Base-by-base conservation (phyloP, 176 grass and related monocot genomes). In the Ensete glaucum region DNA sequence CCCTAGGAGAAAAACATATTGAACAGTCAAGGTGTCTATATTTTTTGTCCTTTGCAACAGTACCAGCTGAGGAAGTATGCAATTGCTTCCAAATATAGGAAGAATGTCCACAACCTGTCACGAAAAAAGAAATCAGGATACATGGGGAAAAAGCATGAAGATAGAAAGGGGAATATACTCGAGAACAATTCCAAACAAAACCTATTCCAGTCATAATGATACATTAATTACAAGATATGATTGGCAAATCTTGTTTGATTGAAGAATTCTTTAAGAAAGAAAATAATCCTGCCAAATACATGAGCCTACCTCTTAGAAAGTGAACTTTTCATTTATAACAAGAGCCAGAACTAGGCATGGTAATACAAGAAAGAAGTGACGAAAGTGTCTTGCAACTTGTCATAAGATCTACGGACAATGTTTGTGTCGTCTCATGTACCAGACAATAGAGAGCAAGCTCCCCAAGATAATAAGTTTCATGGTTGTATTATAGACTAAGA, bases 1-100 rank as follows among this genome's bases (percentile, higher is more conserved):
- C 95, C 95, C 90, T 50, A 94, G 81, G 17, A 99, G 85, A 68
- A 99, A 99, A 82, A 99, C 88, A 77, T 99, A 99, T 94, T 99
- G 95, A 15, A 88, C 86, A 77, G 91, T 99, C 78, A 99, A 57
- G 69, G 91, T 99, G 67, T 94, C 95, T 4, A 99, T 87, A 79
- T 99, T 99, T 50, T 88, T 92, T 14, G 95, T 94, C 75, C 84
- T 78, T 15, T 99, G 95, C 66, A 99, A 82, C 82, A 99, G 71
- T 51, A 99, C 90, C 67, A 99, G 84, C 66, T 99, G 95, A 83
- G 95, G 90, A 72, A 99, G 76, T 91, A 94, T 26, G 95, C 95
- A 13, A 99, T 88, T 52, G 95, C 88, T 85, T 99, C 90, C 76
- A 99, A 86, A 73, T 85, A 99, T 72, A 99, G 78, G 56, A 88